A percentile compares a stretch with the other conserved stretches of the same genome.
Evolutionary conservation across 768 basidiomycete genomes (phyloP).

Genomic region (Cystoderma amianthinum): DNA sequence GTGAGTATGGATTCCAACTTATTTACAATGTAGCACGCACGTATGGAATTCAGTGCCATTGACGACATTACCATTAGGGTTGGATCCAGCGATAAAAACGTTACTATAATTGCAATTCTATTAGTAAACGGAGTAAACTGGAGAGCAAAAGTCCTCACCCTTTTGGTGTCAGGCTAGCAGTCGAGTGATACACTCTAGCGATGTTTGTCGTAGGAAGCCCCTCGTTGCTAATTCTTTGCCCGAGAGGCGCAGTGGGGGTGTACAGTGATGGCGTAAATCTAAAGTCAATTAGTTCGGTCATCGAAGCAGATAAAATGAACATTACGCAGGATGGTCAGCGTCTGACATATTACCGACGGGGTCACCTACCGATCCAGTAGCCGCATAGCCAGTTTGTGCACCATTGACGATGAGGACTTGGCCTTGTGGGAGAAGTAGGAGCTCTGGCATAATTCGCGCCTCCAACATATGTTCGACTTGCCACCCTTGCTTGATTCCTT

Average conservation of each 20-base stretch:
- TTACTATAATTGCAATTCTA: constrained; percentile 1
- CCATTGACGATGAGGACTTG: constrained; percentile 73
- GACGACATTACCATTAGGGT: constrained; percentile 10
- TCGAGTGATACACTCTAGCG: neutral
- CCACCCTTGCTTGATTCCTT: constrained; percentile 53
- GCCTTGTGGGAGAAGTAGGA: constrained; percentile 76
- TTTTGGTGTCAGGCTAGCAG: neutral
- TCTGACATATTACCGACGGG: no score
- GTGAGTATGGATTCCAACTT: no score
- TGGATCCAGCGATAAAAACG: neutral
- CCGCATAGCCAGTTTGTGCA: constrained; percentile 64
- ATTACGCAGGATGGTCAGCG: no score
- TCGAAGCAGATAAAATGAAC: neutral
- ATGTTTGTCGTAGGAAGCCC: neutral
- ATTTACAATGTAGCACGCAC: constrained; percentile 12
- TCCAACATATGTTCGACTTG: constrained; percentile 70
- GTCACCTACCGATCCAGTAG: constrained; percentile 68
- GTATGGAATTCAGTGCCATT: constrained; percentile 19
- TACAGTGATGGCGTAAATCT: constrained; percentile 8
- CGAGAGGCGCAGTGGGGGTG: neutral
- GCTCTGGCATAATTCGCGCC: constrained; percentile 72
- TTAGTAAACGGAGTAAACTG: constrained; percentile 9
- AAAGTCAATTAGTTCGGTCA: neutral
- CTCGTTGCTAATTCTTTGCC: neutral
- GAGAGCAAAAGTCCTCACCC: constrained; percentile 16